Evolutionary conservation across 163 green algal genomes (phyloP), one percentile per base, ranked within the genome.

Genomic region (Prototheca wickerhamii): DNA sequence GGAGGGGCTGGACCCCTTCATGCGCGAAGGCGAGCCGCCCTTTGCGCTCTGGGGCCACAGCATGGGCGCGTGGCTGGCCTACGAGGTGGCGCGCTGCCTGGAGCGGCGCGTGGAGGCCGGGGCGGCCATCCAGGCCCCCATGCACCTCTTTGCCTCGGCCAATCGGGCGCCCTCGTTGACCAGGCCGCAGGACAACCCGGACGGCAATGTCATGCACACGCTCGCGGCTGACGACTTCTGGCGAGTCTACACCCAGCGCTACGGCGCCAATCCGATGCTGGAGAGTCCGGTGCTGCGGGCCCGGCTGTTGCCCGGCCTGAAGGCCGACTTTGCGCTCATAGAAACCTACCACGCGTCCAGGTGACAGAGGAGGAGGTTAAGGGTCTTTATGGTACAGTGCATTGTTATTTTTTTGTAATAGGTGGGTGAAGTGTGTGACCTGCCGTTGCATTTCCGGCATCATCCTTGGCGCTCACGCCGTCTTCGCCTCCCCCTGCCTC

Each of bases 51-150:
- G 85, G 40, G 79, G 79, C 17, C 79, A 86, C 73, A 85, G 75
- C 71, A 71, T 86, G 67, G 79, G 79, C 7, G 79, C 67, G 4
- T 86, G 79, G 79, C 65, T 86, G 8, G 79, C 64, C 10, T 87
- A 71, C 37, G 79, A 83, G 46, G 61, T 80, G 28, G 62, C 67
- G 20, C 71, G 74, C 43, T 68, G 74, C 40, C 23, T 76, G 28
- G 21, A 20, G n/a, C n/a, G n/a, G n/a, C n/a, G n/a, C n/a, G n/a
- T n/a, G 35, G 21, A 28, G 4, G 6, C 42, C 4, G 28, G 20
- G 28, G 21, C n/a, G 52, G 3, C 42, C 33, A 31, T 40, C 7
- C 23, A 31, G 2, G 63, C 61, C 49, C 74, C 76, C 5, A 3
- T 62, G 25, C 62, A 56, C 31, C 31, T 86, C 12, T 75, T 74